Base-by-base conservation (phyloP, 2,329 filamentous ascomycete genomes). In the Calycina herbarum region DNA sequence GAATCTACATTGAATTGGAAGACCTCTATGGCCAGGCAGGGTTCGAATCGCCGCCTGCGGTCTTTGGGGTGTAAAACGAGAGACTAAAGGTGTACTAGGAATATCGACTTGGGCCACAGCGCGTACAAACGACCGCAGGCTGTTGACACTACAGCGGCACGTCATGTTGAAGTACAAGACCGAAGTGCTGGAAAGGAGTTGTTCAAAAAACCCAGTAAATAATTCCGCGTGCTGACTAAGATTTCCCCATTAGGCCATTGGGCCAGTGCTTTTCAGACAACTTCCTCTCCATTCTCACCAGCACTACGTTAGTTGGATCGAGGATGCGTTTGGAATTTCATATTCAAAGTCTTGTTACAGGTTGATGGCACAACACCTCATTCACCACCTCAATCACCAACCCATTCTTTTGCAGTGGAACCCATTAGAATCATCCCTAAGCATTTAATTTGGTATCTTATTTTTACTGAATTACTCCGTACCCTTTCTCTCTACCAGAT, bases 41-140 rank as follows among this genome's bases (percentile, higher is more conserved):
- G 6, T 38, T 51, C 33, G 48, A 61, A 63, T 42, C 17, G 33
- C 17, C 48, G 56, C 24, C 11, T 45, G 66, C n/a, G 10, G 58
- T 20, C 40, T 57, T 31, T 57, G 59, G 63, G 27, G 60, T 35
- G 7, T 61, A 61, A 20, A 63, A 20, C 17, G 17, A 5, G 51
- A 38, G 6, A 33, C 29, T 10, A 59, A 57, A 35, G 33, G 11
- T 7, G 29, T 17, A 3, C 6, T 31, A 42, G 70, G 61, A n/a
- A 76, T 29, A 63, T 76, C 73, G 38, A 76, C 63, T 40, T 74
- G 71, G 17, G 73, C 67, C 57, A 76, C 62, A 66, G 66, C 73
- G 62, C 73, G 70, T 29, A 76, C 69, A 57, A 76, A 76, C 2
- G 72, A 57, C 63, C 66, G 64, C n/a, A 76, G 66, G 15, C 68